Evolutionary conservation across 108 stramenopile genomes (phyloP), one percentile per base, ranked within the genome.

Genomic region (Aurantiochytrium sp.): DNA sequence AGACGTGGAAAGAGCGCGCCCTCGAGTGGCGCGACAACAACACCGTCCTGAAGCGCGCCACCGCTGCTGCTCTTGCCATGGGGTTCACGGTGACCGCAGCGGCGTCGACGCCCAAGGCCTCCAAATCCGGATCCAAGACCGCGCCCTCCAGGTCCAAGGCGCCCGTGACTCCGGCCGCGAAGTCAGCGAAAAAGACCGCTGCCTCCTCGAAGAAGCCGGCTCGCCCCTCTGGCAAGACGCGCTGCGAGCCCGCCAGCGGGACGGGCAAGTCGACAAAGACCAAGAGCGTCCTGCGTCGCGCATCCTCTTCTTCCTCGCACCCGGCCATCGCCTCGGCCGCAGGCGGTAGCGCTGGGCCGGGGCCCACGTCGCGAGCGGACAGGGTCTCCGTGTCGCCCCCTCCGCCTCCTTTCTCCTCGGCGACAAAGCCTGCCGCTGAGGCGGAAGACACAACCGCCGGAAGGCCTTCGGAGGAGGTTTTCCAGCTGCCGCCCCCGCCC

Each of bases 21-120:
- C 73, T 81, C 39, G 73, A 81, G 32, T 81, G 73, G 73, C 24
- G n/a, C 27, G 73, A 81, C 4, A 81, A 81, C 30, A 24, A 81
- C 30, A 12, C n/a, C n/a, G 73, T 81, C 12, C 73, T 81, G 6
- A 5, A 81, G 30, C 39, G 24, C 8, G 73, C 73, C 42, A 81
- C 45, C 19, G 10, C 6, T 12, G 73, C 39, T 12, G 73, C 73
- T 1, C n/a, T 81, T 17, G 39, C 39, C 45, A 81, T 81, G 73
- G 73, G 73, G 12, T 81, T 81, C 59, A 4, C 59, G 19, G 34
- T 65, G 27, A 65, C 22, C 27, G 73, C 42, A 12, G 73, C 73
- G 73, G 73, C 73, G 10, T 24, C 73, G n/a, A 41, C 73, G 45
- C 73, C 42, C 6, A 37, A 17, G 39, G 45, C 73, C 8, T 81